Conservation (phyloP, 805 yeast genomes). For the Hanseniaspora hatyaiensis region DNA sequence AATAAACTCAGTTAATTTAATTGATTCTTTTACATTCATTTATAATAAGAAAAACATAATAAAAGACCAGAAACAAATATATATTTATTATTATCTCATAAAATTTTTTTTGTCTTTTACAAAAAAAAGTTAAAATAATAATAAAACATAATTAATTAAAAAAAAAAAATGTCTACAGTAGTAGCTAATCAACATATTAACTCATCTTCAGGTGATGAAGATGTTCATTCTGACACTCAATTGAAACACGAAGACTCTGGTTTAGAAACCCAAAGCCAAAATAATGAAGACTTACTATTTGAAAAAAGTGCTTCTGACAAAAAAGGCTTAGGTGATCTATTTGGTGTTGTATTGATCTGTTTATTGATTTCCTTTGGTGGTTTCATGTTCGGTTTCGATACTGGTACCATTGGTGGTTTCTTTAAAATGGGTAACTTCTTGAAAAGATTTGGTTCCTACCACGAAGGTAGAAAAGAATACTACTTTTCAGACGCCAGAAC, state of each 20-base stretch:
- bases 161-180: constrained; percentile 14
- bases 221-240: constrained; percentile 11
- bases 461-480: constrained; percentile 30
- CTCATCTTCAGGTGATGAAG: constrained; percentile 10
- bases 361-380: constrained; percentile 52
- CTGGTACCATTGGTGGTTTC: constrained; percentile 67
- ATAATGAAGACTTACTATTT: constrained; percentile 14
- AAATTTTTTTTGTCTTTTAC: too few species aligned
- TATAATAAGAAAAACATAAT: too few species aligned
- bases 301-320: constrained; percentile 11
- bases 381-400: constrained; percentile 64
- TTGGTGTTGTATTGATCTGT: constrained; percentile 24
- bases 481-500: constrained; percentile 37
- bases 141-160: too few species aligned
- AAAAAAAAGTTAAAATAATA: neutral
- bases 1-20: too few species aligned
- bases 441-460: constrained; percentile 39
- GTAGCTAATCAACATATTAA: constrained; percentile 10
- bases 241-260: constrained; percentile 16
- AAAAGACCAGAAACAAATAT: too few species aligned
- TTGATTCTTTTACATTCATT: too few species aligned
- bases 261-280: neutral
- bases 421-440: constrained; percentile 49
- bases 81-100: too few species aligned
- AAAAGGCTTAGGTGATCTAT: constrained; percentile 20